Evolutionary conservation across 805 yeast species (phyloP).

Genomic region (Wickerhamiella cacticola): DNA sequence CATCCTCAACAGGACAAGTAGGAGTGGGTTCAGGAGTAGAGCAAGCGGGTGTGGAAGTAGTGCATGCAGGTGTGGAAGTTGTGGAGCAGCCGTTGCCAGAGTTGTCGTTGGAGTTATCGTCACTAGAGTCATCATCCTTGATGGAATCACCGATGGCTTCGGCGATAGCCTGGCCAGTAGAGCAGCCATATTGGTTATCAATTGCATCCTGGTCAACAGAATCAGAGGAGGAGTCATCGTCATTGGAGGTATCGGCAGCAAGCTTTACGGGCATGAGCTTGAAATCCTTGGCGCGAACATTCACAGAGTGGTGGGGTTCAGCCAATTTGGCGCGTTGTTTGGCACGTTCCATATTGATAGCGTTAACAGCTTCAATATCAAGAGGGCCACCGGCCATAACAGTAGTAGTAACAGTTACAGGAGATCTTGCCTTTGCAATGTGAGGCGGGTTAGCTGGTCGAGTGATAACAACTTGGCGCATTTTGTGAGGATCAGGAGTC

Average conservation of each 20-base stretch:
- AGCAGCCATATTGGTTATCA: neutral
- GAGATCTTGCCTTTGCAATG: neutral
- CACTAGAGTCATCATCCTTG: neutral
- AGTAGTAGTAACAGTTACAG: slow-evolving; percentile 7
- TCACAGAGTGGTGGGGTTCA: neutral
- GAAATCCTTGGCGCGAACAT: slow-evolving; percentile 1
- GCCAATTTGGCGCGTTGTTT: neutral
- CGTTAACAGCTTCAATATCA: neutral
- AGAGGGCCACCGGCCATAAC: slow-evolving; percentile 2
- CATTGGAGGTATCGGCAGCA: neutral
- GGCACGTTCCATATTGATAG: neutral
- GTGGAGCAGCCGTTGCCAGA: neutral
- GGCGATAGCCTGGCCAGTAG: neutral
- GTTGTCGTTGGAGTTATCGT: neutral
- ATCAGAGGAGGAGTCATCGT: neutral
- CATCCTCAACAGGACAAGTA: neutral
- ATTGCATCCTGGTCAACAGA: slow-evolving; percentile 2
- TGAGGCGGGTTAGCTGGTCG: slow-evolving; percentile 2
- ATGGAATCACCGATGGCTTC: neutral
- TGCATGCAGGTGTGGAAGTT: neutral
- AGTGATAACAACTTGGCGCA: neutral
- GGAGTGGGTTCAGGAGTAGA: neutral
- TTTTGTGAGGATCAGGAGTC: neutral
- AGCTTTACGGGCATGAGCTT: neutral
- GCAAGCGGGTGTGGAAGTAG: neutral